Conservation (phyloP, 2,329 filamentous ascomycete genomes). For the Xylaria sp. region DNA sequence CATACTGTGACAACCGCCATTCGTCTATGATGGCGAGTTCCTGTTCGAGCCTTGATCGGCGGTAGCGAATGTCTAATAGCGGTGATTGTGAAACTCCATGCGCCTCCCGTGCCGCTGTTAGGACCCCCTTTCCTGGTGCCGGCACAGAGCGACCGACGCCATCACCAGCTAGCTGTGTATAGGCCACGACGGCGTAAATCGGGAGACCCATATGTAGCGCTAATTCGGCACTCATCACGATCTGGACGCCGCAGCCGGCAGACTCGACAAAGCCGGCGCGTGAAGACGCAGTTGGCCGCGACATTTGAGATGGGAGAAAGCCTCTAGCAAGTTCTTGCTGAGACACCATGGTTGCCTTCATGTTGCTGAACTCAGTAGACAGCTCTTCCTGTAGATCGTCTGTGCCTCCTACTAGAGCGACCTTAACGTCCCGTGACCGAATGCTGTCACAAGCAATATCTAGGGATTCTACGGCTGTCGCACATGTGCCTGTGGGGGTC, state of each 20-base stretch:
- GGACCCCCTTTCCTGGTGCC: slow-evolving; percentile 93
- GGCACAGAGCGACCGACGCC: slow-evolving; percentile 98
- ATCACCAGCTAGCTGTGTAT: slow-evolving; percentile 95
- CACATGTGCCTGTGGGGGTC: slow-evolving; percentile 96
- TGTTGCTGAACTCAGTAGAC: slow-evolving; percentile 99
- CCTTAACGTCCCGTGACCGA: slow-evolving; percentile 93
- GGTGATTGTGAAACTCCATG: slow-evolving; percentile 92
- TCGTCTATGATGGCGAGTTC: slow-evolving; percentile 93
- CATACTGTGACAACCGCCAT: slow-evolving; percentile 94
- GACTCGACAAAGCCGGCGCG: slow-evolving; percentile 99
- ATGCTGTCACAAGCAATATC: slow-evolving; percentile 99
- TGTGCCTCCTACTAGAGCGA: slow-evolving; percentile 97
- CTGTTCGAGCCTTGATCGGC: slow-evolving; percentile 90
- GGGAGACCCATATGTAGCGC: slow-evolving; percentile 98
- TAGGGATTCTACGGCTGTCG: slow-evolving; percentile 94
- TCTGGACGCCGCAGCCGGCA: slow-evolving; percentile 95
- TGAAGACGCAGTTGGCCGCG: slow-evolving; percentile 93
- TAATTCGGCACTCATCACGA: slow-evolving; percentile 96
- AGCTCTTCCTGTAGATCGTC: slow-evolving; percentile 99
- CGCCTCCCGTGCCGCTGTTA: slow-evolving; percentile 93
- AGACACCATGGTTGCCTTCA: slow-evolving; percentile 98
- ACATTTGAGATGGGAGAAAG: slow-evolving; percentile 96
- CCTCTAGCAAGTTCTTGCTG: slow-evolving; percentile 95
- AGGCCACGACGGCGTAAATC: slow-evolving; percentile 93
- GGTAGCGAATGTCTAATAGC: slow-evolving; percentile 96